Evolutionary conservation across 208 protist species (phyloP).

Genomic region (Zelonia costaricensis): DNA sequence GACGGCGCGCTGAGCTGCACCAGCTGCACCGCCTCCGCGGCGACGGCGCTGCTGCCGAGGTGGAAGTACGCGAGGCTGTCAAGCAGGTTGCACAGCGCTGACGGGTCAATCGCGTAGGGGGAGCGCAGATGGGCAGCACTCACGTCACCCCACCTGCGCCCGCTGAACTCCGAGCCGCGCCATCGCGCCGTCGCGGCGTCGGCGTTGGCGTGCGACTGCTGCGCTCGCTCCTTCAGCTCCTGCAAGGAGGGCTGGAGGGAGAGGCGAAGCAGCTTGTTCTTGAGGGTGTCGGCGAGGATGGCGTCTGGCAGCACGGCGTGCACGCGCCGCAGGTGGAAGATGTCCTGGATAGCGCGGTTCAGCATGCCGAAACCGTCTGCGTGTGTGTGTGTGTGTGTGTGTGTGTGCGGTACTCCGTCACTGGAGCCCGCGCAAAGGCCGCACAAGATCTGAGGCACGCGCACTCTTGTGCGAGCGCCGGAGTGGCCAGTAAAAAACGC

Average conservation of each 20-base stretch:
- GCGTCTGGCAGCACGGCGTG: constrained; percentile 65
- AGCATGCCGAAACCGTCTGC: too few relatives aligned
- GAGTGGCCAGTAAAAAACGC: too few relatives aligned
- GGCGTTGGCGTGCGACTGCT: constrained; percentile 2
- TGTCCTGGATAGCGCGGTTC: constrained; percentile 57
- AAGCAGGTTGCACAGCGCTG: constrained; percentile 55
- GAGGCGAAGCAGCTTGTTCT: constrained; percentile 66
- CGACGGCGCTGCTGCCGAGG: constrained; percentile 51
- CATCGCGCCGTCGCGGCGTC: not conserved
- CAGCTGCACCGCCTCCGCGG: constrained; percentile 57
- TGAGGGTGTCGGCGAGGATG: constrained; percentile 62
- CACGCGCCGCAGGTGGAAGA: constrained; percentile 76
- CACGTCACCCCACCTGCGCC: too few relatives aligned
- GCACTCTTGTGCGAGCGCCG: too few relatives aligned
- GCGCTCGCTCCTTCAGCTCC: constrained; percentile 22
- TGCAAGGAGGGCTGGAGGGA: constrained; percentile 60
- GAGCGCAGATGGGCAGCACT: too few relatives aligned
- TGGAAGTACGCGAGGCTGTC: constrained; percentile 84
- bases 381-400: too few relatives aligned
- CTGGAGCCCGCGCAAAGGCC: too few relatives aligned
- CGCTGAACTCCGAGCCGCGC: not conserved
- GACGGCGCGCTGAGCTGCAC: constrained; percentile 45
- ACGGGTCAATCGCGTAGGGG: constrained; percentile 38
- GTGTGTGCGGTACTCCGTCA: too few relatives aligned
- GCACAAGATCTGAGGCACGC: too few relatives aligned